A percentile compares a stretch with the other conserved stretches of the same genome.
Evolutionary conservation across 2,329 filamentous ascomycete species (phyloP).

Genomic region (Mycosphaerelloides madeirae): DNA sequence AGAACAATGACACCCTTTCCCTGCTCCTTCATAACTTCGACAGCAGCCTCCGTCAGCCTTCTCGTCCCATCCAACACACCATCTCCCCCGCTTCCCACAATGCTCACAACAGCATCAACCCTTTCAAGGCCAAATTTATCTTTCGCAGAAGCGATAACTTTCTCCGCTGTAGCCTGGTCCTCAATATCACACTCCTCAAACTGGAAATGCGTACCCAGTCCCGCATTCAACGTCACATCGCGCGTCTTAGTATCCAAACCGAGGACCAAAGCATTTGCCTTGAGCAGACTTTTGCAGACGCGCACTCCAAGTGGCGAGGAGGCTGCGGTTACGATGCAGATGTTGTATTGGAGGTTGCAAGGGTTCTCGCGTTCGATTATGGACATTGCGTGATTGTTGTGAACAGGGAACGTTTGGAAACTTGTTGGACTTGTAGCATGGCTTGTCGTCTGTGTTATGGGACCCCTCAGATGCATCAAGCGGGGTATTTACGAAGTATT

Average conservation of each 20-base stretch:
- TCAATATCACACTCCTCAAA: constrained; percentile 13
- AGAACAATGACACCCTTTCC: constrained; percentile 14
- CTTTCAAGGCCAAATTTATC: constrained; percentile 19
- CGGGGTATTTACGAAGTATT: too few species aligned
- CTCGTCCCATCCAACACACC: constrained; percentile 2
- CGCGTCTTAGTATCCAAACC: constrained; percentile 16
- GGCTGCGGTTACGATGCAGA: constrained; percentile 20
- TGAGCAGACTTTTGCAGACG: constrained; percentile 21
- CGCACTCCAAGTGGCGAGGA: constrained; percentile 16
- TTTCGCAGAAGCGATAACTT: constrained; percentile 10
- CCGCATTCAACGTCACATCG: constrained; percentile 18
- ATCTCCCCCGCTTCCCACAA: constrained; percentile 4
- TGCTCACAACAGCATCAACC: constrained; percentile 17
- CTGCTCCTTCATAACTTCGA: constrained; percentile 11
- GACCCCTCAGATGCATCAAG: too few species aligned
- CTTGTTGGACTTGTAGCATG: too few species aligned
- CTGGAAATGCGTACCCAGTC: constrained; percentile 21
- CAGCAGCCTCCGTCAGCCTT: constrained; percentile 5
- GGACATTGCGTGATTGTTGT: too few species aligned
- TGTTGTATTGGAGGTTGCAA: constrained; percentile 19
- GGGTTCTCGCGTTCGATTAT: constrained; percentile 18
- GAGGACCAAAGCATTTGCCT: constrained; percentile 22
- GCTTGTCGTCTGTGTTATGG: too few species aligned
- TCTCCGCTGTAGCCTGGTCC: constrained; percentile 3
- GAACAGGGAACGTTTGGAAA: too few species aligned